A percentile compares a stretch with the other conserved stretches of the same genome.
phyloP scores from a whole-genome alignment of 768 basidiomycete species.

The Auricularia heimuer region DNA sequence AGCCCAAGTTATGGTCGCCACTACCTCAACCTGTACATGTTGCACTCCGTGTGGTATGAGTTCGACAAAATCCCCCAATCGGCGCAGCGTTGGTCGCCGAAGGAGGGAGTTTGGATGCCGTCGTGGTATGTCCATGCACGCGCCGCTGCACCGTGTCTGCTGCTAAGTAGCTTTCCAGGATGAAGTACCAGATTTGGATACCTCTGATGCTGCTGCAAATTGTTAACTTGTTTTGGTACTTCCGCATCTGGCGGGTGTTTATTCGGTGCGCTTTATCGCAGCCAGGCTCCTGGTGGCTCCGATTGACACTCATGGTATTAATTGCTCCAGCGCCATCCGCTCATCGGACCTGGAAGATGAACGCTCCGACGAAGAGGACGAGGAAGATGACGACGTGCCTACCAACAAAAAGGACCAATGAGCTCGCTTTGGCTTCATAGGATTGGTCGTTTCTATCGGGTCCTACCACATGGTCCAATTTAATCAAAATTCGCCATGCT shows the following conservation, averaged over 20 bases:
- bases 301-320: neutral
- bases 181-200: slow-evolving; percentile 70
- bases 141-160: no score
- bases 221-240: slow-evolving; percentile 92
- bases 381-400: slow-evolving; percentile 37
- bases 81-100: slow-evolving; percentile 46
- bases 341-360: slow-evolving; percentile 48
- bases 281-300: no score
- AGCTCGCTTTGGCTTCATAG: no score
- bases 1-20: slow-evolving; percentile 79
- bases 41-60: slow-evolving; percentile 81
- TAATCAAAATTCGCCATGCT: neutral
- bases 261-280: slow-evolving; percentile 41
- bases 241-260: slow-evolving; percentile 69
- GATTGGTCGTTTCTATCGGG: no score
- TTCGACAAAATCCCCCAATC: slow-evolving; percentile 64
- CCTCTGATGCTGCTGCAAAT: slow-evolving; percentile 68
- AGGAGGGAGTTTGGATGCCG: slow-evolving; percentile 60
- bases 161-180: slow-evolving; percentile 24
- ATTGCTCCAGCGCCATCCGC: slow-evolving; percentile 40
- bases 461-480: no score
- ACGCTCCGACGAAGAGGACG: slow-evolving; percentile 54
- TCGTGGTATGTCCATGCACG: slow-evolving; percentile 33
- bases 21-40: slow-evolving; percentile 76
- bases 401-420: neutral